Percentiles rank a stretch among this genome's conserved stretches.
These are phyloP conservation scores for Boletus rubroflammeus DNA, from an alignment of 768 basidiomycete species.

Conservation along the genomic window DNA sequence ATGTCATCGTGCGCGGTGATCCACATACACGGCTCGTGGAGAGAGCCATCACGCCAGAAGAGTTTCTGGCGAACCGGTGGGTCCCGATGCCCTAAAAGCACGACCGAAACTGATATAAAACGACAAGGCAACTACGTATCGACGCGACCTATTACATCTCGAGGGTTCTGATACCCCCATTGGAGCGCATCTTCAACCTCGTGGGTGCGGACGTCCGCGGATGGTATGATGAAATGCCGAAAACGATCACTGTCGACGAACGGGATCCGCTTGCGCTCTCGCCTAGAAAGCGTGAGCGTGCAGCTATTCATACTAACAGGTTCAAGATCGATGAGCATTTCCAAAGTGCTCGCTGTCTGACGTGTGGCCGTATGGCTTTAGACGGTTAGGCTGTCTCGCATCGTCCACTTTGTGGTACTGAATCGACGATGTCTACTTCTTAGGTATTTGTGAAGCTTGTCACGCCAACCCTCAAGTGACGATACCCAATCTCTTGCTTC, in stretches of 20 bases:
- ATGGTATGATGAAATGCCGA: conserved; percentile 91
- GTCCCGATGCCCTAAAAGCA: conserved; percentile 8
- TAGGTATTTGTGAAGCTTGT: conserved; percentile 70
- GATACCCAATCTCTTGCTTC: conserved; percentile 52
- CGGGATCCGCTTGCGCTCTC: conserved; percentile 33
- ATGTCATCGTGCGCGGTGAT: conserved; percentile 72
- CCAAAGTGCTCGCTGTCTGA: conserved; percentile 61
- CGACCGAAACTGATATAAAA: neutral
- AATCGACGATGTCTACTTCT: neutral
- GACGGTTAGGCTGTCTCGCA: conserved; percentile 39
- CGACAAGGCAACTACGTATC: conserved; percentile 59
- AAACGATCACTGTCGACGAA: conserved; percentile 40
- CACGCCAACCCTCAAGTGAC: conserved; percentile 48
- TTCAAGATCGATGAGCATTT: conserved; percentile 76
- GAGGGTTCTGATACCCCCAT: conserved; percentile 79
- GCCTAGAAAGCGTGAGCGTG: conserved; percentile 34
- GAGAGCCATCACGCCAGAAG: conserved; percentile 69
- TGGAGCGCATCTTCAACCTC: conserved; percentile 88
- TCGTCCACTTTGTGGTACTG: neutral
- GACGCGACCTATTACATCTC: conserved; percentile 89
- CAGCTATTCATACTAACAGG: conserved; percentile 32
- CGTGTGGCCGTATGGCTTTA: conserved; percentile 55
- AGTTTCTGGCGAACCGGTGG: conserved; percentile 62
- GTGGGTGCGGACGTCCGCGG: conserved; percentile 81
- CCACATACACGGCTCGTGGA: conserved; percentile 67